Conservation (phyloP, 352 stramenopile genomes). For the Globisporangium camurandrum region DNA sequence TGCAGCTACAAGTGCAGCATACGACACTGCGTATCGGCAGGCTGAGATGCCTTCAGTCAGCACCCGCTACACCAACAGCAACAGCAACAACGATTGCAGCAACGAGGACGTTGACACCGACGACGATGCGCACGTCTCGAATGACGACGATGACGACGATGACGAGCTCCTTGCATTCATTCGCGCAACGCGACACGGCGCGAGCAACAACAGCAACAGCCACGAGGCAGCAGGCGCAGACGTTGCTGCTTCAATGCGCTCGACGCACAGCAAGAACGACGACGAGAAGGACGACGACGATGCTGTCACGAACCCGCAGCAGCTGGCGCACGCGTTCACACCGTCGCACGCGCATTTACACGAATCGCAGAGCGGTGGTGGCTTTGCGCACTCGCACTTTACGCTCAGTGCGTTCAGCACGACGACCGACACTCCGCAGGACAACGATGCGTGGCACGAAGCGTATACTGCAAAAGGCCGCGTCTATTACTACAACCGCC, state of each 20-base stretch:
- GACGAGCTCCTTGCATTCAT: constrained; percentile 6
- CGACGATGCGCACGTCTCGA: neutral
- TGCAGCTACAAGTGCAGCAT: neutral
- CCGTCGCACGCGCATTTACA: neutral
- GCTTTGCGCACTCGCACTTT: constrained; percentile 8
- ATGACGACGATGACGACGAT: neutral
- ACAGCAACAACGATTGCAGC: neutral
- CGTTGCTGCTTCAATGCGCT: no score
- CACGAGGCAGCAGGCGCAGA: no score
- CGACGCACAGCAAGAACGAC: constrained; percentile 11
- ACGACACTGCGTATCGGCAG: neutral
- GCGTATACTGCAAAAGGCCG: constrained; percentile 78
- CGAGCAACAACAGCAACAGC: no score
- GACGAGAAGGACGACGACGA: constrained; percentile 10
- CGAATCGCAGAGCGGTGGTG: neutral
- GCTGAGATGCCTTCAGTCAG: no score
- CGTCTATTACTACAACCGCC: constrained; percentile 87
- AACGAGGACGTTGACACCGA: neutral
- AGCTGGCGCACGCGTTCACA: neutral
- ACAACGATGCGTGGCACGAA: constrained; percentile 56
- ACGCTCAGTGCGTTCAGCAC: constrained; percentile 13
- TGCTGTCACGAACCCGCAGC: neutral
- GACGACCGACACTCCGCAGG: constrained; percentile 5
- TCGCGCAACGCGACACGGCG: neutral
- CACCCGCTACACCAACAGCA: neutral